Evolutionary conservation across 768 basidiomycete species (phyloP).

Genomic region (Lactarius akahatsu): DNA sequence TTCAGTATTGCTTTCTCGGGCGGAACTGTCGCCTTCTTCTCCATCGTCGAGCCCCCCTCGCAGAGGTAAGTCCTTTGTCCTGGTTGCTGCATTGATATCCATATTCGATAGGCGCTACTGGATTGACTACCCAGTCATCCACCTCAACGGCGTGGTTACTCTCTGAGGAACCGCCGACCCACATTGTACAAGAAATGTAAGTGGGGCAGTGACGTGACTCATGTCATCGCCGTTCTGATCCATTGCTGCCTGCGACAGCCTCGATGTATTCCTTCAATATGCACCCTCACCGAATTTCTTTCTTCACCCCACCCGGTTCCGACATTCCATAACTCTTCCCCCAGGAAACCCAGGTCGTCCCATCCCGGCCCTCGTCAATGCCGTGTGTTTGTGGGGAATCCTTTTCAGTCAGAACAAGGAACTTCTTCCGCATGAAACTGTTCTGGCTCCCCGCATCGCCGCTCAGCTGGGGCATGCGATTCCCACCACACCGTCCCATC

Average conservation of each 20-base stretch:
- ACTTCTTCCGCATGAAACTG: constrained; percentile 35
- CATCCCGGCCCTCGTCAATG: constrained; percentile 44
- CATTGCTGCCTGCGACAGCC: constrained; percentile 37
- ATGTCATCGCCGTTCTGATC: not conserved
- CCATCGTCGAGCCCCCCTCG: constrained; percentile 23
- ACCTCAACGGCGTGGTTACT: constrained; percentile 11
- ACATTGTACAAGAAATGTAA: constrained; percentile 25
- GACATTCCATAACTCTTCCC: constrained; percentile 35
- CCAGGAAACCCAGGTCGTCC: constrained; percentile 34
- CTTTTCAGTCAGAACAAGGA: constrained; percentile 32
- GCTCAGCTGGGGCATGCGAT: constrained; percentile 47
- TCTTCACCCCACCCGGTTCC: constrained; percentile 51
- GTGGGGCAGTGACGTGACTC: not conserved
- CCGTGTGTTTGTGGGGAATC: constrained; percentile 40
- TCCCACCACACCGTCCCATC: constrained; percentile 36
- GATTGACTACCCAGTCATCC: not conserved
- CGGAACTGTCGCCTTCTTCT: constrained; percentile 15
- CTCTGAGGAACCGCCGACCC: constrained; percentile 21
- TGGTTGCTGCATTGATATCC: not conserved
- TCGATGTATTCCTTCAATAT: constrained; percentile 59
- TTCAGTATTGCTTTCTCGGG: not conserved
- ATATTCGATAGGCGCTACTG: not conserved
- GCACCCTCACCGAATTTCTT: constrained; percentile 65
- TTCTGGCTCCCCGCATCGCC: constrained; percentile 49
- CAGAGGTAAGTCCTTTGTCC: constrained; percentile 4